phyloP scores from a whole-genome alignment of 1,284 basidiomycete species.

The Pyrrhoderma noxium region DNA sequence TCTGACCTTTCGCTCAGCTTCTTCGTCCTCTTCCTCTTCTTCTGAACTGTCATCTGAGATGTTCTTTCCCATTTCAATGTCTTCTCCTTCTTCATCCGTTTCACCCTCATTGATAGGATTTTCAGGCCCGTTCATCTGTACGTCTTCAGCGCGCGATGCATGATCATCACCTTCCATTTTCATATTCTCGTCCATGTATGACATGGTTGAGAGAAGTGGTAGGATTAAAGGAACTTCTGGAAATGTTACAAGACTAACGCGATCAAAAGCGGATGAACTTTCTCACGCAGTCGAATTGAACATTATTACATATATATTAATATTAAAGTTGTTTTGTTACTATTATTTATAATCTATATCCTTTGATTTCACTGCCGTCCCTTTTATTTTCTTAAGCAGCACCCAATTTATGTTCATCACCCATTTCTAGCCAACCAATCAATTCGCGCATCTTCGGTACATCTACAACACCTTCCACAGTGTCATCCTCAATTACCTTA shows the following conservation, averaged over 20 bases:
- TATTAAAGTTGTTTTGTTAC: too few relatives aligned
- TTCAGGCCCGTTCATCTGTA: not conserved
- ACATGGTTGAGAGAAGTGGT: conserved; percentile 8
- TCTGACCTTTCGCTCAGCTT: conserved; percentile 64
- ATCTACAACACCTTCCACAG: conserved; percentile 64
- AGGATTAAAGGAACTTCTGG: not conserved
- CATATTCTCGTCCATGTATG: conserved; percentile 6
- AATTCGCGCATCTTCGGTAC: conserved; percentile 70
- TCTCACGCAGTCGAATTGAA: not conserved
- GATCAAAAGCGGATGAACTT: conserved; percentile 1
- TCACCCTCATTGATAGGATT: conserved; percentile 29
- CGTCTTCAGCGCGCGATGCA: not conserved
- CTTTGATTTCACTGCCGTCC: too few relatives aligned
- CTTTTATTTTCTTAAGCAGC: too few relatives aligned
- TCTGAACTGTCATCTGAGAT: conserved; percentile 78
- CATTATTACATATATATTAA: too few relatives aligned
- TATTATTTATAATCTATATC: too few relatives aligned
- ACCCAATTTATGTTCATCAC: conserved; percentile 5
- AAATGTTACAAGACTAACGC: not conserved
- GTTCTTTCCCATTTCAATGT: conserved; percentile 37
- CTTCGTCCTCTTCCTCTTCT: conserved; percentile 78
- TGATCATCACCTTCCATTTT: conserved; percentile 1
- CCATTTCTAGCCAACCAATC: conserved; percentile 52
- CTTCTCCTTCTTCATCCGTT: conserved; percentile 48
- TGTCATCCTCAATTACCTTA: conserved; percentile 40